Conservation (phyloP, 139 green algal species). For the Haematococcus sp. region DNA sequence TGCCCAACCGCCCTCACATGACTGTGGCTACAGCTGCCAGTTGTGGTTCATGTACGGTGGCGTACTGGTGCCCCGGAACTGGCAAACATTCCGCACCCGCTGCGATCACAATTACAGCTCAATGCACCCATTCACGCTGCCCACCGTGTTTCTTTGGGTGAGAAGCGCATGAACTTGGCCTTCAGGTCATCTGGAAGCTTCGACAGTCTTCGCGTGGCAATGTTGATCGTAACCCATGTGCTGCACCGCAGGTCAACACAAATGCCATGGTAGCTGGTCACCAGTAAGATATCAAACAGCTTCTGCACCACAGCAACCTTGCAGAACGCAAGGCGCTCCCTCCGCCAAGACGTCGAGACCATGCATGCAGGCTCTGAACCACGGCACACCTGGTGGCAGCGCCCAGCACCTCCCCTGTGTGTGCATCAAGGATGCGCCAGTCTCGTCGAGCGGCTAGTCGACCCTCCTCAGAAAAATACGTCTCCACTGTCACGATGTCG, state of each 20-base stretch:
- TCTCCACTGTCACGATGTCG: conserved; percentile 64
- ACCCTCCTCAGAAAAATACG: conserved; percentile 85
- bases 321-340: no score
- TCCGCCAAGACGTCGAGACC: no score
- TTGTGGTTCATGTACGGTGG: no score
- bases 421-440: conserved; percentile 67
- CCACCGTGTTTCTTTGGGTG: conserved; percentile 34
- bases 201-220: conserved; percentile 64
- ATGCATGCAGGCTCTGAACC: neutral
- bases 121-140: neutral
- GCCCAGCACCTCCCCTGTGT: conserved; percentile 64
- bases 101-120: no score
- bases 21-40: no score
- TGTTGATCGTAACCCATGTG: conserved; percentile 94
- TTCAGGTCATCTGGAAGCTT: conserved; percentile 75
- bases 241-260: conserved; percentile 30
- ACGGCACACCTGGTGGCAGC: conserved; percentile 68
- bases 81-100: no score
- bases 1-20: no score
- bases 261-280: neutral
- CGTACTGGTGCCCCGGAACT: no score
- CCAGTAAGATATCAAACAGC: no score
- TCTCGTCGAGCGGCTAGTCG: conserved; percentile 77
- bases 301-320: no score
- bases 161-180: conserved; percentile 47